A percentile compares a stretch with the other conserved stretches of the same genome.
These are phyloP conservation scores for Zymoseptoria passerinii DNA, from an alignment of 2,329 filamentous ascomycete genomes.

Conservation along the genomic window DNA sequence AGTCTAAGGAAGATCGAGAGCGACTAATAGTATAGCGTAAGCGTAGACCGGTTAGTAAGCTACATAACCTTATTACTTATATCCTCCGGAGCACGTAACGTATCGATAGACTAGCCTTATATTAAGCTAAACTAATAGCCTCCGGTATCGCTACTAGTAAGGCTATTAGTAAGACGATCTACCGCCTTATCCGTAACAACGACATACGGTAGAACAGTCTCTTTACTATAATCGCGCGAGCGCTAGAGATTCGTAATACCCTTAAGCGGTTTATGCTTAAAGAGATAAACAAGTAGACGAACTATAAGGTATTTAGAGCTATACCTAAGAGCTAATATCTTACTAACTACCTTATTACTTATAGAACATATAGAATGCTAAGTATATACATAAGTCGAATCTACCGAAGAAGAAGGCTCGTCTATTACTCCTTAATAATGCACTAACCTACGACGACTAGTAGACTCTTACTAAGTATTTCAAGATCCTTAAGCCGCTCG, in stretches of 20 bases:
- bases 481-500: conserved; percentile 2
- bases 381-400: neutral
- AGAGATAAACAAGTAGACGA: neutral
- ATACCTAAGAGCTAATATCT: neutral
- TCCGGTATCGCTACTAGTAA: neutral
- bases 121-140: neutral
- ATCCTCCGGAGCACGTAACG: neutral
- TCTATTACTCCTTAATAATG: neutral
- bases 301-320: neutral
- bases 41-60: neutral
- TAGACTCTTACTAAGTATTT: neutral
- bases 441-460: neutral
- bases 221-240: neutral
- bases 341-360: neutral
- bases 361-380: neutral
- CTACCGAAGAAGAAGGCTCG: neutral
- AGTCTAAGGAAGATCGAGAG: too few species aligned
- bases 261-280: neutral
- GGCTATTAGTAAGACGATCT: neutral
- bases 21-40: neutral
- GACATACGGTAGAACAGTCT: neutral
- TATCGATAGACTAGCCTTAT: neutral
- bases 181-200: neutral
- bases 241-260: neutral
- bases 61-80: neutral